Conservation (phyloP, 768 basidiomycete species). For the Grammothele lineata region DNA sequence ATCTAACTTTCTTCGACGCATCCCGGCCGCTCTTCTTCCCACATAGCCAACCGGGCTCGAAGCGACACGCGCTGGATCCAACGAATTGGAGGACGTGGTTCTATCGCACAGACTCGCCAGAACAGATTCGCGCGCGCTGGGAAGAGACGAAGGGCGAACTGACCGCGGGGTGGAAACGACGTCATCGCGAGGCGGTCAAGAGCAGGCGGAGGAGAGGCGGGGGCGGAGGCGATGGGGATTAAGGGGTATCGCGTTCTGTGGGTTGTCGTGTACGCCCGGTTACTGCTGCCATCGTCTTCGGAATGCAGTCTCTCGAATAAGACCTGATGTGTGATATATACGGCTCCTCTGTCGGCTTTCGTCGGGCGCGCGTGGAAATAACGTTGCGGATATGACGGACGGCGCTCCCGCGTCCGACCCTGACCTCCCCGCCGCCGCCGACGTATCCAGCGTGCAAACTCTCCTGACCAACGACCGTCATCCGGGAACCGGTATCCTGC, state of each 20-base stretch:
- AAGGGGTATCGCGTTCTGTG: neutral
- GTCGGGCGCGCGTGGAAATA: no score
- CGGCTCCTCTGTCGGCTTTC: no score
- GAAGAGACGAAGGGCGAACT: conserved; percentile 63
- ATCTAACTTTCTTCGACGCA: conserved; percentile 40
- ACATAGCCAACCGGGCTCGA: conserved; percentile 16
- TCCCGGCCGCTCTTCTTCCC: conserved; percentile 66
- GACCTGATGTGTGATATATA: no score
- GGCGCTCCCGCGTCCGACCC: no score
- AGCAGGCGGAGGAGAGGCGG: conserved; percentile 49
- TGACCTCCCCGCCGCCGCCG: no score
- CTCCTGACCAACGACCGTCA: no score
- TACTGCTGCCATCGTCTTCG: no score
- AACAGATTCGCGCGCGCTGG: conserved; percentile 67
- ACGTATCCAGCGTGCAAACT: no score
- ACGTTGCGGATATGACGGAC: no score
- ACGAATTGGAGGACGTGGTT: conserved; percentile 47
- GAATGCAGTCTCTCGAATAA: no score
- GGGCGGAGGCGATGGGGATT: conserved; percentile 36
- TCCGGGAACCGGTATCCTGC: no score
- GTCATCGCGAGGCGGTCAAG: conserved; percentile 74
- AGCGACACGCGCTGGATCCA: conserved; percentile 35
- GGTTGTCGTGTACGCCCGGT: no score
- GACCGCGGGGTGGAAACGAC: conserved; percentile 74
- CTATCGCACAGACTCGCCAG: conserved; percentile 45